A percentile compares a stretch with the other conserved stretches of the same genome.
phyloP scores from a whole-genome alignment of 306 rosid species.

The Adenanthera pavonina region DNA sequence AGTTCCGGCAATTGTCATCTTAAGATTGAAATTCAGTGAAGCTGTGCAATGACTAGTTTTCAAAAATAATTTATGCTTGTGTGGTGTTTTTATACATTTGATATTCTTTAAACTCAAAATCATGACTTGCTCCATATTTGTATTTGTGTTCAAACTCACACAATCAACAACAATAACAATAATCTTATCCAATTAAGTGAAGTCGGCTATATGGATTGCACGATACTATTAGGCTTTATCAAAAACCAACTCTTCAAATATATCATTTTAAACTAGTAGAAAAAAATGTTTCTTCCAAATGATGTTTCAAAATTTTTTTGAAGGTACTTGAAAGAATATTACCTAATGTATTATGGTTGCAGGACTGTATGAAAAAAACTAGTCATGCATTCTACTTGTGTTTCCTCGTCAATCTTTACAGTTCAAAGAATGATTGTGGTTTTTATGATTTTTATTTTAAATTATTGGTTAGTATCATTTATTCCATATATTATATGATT shows the following conservation, averaged over 20 bases:
- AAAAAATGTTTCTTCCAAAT: constrained; percentile 22
- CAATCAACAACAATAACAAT: background rate
- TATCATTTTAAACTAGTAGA: background rate
- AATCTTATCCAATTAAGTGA: no score
- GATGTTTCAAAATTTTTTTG: background rate
- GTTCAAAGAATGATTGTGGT: background rate
- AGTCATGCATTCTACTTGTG: background rate
- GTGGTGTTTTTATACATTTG: background rate
- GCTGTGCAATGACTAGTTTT: constrained; percentile 20
- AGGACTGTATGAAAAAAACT: background rate
- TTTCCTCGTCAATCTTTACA: background rate
- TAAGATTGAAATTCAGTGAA: constrained; percentile 3
- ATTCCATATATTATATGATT: background rate
- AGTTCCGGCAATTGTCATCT: background rate
- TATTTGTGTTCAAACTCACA: background rate
- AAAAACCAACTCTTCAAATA: no score
- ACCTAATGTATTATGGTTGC: background rate
- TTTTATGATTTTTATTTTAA: background rate
- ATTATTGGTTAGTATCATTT: background rate
- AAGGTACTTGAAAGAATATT: background rate
- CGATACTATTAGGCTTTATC: no score
- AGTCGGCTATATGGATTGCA: no score
- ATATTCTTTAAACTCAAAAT: background rate
- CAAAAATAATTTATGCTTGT: background rate
- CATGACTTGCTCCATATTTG: constrained; percentile 16